Evolutionary conservation across 2,329 filamentous ascomycete genomes (phyloP).

Genomic region (Talaromyces verruculosus): DNA sequence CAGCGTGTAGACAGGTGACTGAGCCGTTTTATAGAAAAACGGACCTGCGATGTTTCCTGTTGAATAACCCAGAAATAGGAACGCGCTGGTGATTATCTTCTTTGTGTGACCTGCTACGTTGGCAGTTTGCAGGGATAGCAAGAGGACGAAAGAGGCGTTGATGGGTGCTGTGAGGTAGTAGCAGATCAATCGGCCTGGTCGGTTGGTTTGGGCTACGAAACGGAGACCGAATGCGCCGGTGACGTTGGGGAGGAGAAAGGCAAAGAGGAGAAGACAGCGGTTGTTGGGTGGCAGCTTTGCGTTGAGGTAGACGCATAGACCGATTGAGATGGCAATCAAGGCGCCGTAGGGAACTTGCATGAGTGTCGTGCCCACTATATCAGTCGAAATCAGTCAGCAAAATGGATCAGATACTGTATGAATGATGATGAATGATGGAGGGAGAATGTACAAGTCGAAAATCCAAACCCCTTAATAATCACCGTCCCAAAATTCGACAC

Average conservation of each 20-base stretch:
- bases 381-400: neutral
- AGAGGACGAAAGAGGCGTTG: neutral
- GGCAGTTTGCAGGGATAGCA: neutral
- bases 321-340: neutral
- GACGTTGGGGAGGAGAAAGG: neutral
- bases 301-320: neutral
- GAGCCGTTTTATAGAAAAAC: neutral
- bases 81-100: neutral
- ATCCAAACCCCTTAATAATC: neutral
- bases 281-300: neutral
- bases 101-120: neutral
- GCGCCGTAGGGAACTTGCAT: neutral
- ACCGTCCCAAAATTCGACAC: too few relatives aligned
- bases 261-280: neutral
- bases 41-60: neutral
- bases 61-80: neutral
- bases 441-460: neutral
- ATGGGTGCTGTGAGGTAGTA: neutral
- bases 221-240: neutral
- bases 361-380: neutral
- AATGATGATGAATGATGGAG: neutral
- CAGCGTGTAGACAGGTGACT: neutral
- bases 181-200: neutral
- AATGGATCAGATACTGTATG: neutral
- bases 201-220: neutral